Base-by-base conservation (phyloP, 441 rosid species). In the Pelargonium cotyledonis region DNA sequence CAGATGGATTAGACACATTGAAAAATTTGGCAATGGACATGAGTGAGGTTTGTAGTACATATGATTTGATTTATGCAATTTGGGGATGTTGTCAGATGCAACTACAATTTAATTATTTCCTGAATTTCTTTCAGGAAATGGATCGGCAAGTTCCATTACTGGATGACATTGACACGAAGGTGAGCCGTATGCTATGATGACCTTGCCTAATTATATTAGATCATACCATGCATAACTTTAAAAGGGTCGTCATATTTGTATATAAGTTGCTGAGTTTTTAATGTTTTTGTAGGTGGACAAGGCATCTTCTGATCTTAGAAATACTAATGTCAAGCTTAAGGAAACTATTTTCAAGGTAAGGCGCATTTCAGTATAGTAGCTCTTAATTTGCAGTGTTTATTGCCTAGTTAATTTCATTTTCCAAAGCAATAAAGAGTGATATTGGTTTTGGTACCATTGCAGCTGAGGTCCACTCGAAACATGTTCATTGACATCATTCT, bases 81-180 rank as follows among this genome's bases (percentile, higher is more conserved):
- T 73, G 49, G 38, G 68, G 21, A 64, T 72, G n/a, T 21, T 41
- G 15, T 70, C 5, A 69, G 29, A 63, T 35, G 5, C 58, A 65
- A 76, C 15, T 11, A 53, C 63, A 38, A 43, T 61, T 65, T 49
- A 65, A 71, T 44, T 2, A 1, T 76, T 68, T 7, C 29, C 70
- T 69, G 49, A 19, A 23, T 51, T n/a, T 75, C 1, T 47, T 65
- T 63, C 82, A 88, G 94, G 89, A 86, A 77, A 66, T 88, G 78
- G 93, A 86, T 68, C 77, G 82, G 80, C 93, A 86, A 83, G 87
- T 85, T 65, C 90, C 88, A 58, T 75, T 86, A 67, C 78, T 83
- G 78, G 90, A 83, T 63, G 93, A 88, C 73, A 88, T 86, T 66
- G 93, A 83, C 53, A 71, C 82, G 21, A 85, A 86, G 85, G 93